Evolutionary conservation across 2,329 filamentous ascomycete species (phyloP).

Genomic region (Ambrosiella cleistominuta): DNA sequence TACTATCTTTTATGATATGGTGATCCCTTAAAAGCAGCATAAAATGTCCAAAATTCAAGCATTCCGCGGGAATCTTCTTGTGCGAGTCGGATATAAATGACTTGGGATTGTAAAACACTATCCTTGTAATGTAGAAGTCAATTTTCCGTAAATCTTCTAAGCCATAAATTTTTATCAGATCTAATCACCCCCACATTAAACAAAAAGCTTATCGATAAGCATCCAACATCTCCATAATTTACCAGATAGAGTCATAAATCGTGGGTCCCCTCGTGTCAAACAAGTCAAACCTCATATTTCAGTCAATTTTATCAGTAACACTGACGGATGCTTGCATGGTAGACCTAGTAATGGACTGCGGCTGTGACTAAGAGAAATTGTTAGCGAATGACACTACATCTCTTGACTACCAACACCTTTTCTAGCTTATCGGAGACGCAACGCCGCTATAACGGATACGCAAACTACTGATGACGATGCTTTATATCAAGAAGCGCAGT

Average conservation of each 20-base stretch:
- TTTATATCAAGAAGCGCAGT: neutral
- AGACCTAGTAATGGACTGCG: neutral
- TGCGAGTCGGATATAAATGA: neutral
- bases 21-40: no score
- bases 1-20: no score
- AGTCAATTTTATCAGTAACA: neutral
- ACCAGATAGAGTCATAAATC: neutral
- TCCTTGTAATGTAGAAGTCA: neutral
- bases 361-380: slow-evolving; percentile 10
- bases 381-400: slow-evolving; percentile 2
- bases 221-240: neutral
- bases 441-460: slow-evolving; percentile 5
- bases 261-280: neutral
- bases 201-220: slow-evolving; percentile 8
- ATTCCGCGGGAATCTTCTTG: neutral
- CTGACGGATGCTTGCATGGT: neutral
- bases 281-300: neutral
- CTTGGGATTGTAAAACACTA: neutral
- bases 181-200: neutral
- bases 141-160: neutral
- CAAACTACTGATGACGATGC: neutral
- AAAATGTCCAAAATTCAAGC: neutral
- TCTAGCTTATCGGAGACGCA: slow-evolving; percentile 7
- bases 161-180: slow-evolving; percentile 3
- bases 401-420: neutral